These are phyloP conservation scores for Argentina anserina DNA, from an alignment of 306 rosid genomes.

Conservation along the genomic window DNA sequence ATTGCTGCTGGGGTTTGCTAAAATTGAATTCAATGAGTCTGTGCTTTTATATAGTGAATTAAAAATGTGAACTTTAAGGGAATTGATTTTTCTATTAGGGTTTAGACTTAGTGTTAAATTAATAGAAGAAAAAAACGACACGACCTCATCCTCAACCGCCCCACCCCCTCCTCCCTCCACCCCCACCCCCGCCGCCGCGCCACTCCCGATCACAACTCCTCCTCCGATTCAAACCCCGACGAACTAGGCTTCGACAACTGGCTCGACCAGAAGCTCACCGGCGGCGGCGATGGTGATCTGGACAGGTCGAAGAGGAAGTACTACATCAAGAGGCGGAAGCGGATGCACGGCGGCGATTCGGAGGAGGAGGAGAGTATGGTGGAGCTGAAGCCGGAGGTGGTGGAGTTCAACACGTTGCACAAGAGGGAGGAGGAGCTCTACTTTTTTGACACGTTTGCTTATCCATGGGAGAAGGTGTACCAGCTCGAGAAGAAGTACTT, in stretches of 20 bases:
- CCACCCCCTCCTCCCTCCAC: constrained; percentile 39
- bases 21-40: too few species aligned
- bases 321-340: constrained; percentile 64
- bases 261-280: constrained; percentile 57
- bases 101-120: too few species aligned
- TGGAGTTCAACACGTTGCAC: constrained; percentile 64
- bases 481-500: constrained; percentile 87
- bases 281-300: constrained; percentile 44
- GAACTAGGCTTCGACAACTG: constrained; percentile 56
- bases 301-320: constrained; percentile 82
- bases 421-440: constrained; percentile 77
- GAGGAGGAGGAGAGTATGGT: constrained; percentile 68
- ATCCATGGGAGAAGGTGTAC: constrained; percentile 98
- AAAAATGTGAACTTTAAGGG: too few species aligned
- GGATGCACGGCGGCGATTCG: constrained; percentile 83
- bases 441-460: constrained; percentile 65
- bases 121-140: too few species aligned
- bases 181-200: constrained; percentile 26
- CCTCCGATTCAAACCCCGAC: constrained; percentile 21
- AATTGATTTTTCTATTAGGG: too few species aligned
- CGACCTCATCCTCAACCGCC: constrained; percentile 75
- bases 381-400: constrained; percentile 79
- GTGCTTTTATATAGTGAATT: too few species aligned
- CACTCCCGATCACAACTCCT: constrained; percentile 10
- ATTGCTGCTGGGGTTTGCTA: too few species aligned